These are phyloP conservation scores for Penicillium psychrofluorescens DNA, from an alignment of 495 filamentous ascomycete species.

Conservation along the genomic window DNA sequence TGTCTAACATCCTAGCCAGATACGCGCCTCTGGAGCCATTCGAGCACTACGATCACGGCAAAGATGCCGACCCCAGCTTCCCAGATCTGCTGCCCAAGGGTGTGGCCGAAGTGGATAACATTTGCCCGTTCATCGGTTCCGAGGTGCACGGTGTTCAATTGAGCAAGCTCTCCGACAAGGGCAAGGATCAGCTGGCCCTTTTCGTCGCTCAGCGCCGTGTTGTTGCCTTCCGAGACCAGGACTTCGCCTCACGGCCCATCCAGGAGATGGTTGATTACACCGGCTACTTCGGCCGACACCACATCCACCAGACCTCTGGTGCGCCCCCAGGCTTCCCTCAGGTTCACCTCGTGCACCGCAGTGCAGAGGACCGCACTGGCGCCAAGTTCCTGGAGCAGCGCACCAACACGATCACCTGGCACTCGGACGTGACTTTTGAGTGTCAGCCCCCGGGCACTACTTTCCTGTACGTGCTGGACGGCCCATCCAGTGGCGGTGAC, in stretches of 20 bases:
- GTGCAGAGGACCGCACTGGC: conserved; percentile 42
- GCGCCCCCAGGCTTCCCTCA: conserved; percentile 53
- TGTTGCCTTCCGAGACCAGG: conserved; percentile 55
- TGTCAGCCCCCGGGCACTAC: conserved; percentile 59
- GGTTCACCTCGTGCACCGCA: conserved; percentile 54
- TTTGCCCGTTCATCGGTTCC: conserved; percentile 50
- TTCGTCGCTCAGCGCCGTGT: conserved; percentile 53
- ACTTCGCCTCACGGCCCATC: conserved; percentile 51
- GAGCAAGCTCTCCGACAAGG: conserved; percentile 42
- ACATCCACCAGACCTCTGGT: conserved; percentile 57
- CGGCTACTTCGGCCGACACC: conserved; percentile 55
- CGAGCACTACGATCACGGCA: conserved; percentile 42
- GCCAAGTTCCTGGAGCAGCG: conserved; percentile 44
- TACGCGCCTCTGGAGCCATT: conserved; percentile 37
- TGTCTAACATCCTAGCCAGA: conserved; percentile 10
- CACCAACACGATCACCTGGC: conserved; percentile 56
- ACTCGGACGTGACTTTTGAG: conserved; percentile 59
- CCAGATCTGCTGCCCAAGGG: conserved; percentile 42
- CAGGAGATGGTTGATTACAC: conserved; percentile 47
- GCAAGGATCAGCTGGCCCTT: conserved; percentile 51
- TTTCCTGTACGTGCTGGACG: conserved; percentile 56
- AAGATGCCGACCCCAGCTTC: conserved; percentile 45
- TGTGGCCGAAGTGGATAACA: conserved; percentile 31
- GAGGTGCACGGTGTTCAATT: conserved; percentile 50
- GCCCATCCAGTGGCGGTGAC: conserved; percentile 55